Base-by-base conservation (phyloP, 176 grass and related monocot genomes). In the Oryza coarctata region DNA sequence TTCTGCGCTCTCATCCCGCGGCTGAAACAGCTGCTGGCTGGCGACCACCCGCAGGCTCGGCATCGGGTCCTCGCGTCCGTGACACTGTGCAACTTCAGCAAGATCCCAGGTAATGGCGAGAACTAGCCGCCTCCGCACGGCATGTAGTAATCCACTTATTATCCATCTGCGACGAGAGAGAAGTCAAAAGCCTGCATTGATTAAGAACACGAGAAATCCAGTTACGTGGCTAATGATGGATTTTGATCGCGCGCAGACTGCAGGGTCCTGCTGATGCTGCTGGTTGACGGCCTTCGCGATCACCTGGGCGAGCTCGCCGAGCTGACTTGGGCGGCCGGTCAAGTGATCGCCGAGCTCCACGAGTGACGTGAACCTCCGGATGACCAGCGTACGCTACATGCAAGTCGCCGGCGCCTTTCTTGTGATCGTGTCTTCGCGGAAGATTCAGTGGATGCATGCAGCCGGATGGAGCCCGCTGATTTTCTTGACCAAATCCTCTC, bases 1-100 rank as follows among this genome's bases (percentile, higher is more conserved):
- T 94, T 94, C 71, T 85, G 81, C 45, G 81, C 77, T 7, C 84
- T 94, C 57, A 74, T 91, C 20, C 87, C 84, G 72, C 81, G 45
- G 31, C 69, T 89, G 3, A 87, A 85, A 50, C 64, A 63, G 35
- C 82, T 80, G 74, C 70, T 87, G 7, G 44, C 73, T 25, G 12
- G 38, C 55, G 28, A 49, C 50, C 27, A 41, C 12, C 33, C 38
- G 64, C 79, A 78, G 0, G 12, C 55, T 9, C 76, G 79, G 41
- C 72, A 85, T 65, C 76, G 87, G 66, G 84, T 89, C 15, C 87
- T 92, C 18, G 84, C 87, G 10, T 78, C 78, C 33, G 60, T 83
- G 40, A 83, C 89, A 13, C 43, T 94, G 30, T 57, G 76, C 75
- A 87, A 87, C 75, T 87, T 92, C 34, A 89, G 81, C 88, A 88